Evolutionary conservation across 2,329 filamentous ascomycete species (phyloP).

Genomic region (Sphaerulina musiva): DNA sequence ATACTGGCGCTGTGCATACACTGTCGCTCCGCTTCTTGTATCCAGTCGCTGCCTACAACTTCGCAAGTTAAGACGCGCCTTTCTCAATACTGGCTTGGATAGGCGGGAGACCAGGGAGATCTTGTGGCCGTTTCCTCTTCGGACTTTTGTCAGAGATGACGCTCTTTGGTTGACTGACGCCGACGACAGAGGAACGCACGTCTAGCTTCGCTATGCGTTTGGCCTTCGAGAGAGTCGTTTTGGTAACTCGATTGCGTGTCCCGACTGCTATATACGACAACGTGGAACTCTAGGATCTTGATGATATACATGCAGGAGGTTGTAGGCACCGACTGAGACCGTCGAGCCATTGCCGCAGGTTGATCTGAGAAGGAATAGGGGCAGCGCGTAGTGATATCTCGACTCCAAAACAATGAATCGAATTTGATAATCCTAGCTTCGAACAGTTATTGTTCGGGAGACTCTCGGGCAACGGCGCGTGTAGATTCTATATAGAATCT

Average conservation of each 20-base stretch:
- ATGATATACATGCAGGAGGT: background rate
- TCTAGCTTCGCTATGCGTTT: background rate
- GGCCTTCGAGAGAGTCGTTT: too few species aligned
- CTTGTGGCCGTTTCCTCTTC: background rate
- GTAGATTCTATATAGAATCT: too few species aligned
- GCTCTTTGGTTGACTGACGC: background rate
- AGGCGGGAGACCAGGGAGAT: background rate
- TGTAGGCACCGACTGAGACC: conserved; percentile 1
- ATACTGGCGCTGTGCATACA: conserved; percentile 20
- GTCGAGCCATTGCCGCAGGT: background rate
- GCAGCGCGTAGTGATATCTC: too few species aligned
- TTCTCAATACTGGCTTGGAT: background rate
- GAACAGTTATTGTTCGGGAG: too few species aligned
- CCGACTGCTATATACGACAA: background rate
- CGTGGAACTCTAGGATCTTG: background rate
- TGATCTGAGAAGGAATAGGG: too few species aligned
- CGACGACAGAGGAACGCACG: background rate
- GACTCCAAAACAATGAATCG: too few species aligned
- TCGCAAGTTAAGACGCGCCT: conserved; percentile 14
- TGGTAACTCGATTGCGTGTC: too few species aligned
- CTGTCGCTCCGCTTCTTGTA: conserved; percentile 19
- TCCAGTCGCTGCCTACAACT: conserved; percentile 11
- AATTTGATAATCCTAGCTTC: too few species aligned
- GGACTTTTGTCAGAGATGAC: background rate
- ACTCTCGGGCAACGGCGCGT: too few species aligned